Base-by-base conservation (phyloP, 371 early-diverging fungal genomes). In the Rhizopus arrhizus region DNA sequence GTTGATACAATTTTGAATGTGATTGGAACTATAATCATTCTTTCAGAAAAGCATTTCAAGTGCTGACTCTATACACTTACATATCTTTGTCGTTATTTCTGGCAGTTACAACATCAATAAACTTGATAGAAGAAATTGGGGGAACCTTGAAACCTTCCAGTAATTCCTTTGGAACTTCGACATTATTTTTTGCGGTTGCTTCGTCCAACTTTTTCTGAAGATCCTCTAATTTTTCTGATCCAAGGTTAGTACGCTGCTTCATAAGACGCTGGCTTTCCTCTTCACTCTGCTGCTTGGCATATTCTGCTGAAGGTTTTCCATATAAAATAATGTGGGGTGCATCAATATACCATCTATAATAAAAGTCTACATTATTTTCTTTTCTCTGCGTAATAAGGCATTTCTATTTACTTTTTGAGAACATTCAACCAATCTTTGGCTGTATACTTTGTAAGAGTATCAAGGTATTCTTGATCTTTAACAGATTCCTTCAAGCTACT, bases 251-350 rank as follows among this genome's bases (percentile, higher is more conserved):
- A 12, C 81, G 71, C 56, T 85, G 86, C 42, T 82, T 76, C 22
- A 82, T 81, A 22, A 84, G 62, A 45, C 89, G 85, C 43, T 81
- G 68, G 4, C 64, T 72, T 64, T 89, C 89, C 35, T 87, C 84
- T 28, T 76, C 72, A 0, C 75, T 66, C 33, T 82, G 72, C 40
- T 82, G 75, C 22, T 84, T 70, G 2, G 89, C 85, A 55, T 85
- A 83, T 15, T 74, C 75, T 3, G 86, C 84, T 10, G 87, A 87
- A 1, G 89, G 89, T 58, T 80, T 81, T 32, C 80, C 89, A 41
- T 80, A 68, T 33, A 89, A 73, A 6, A 74, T 81, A 1, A 83
- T 72, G 49, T 81, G 83, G 36, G 79, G 78, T 11, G 81, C 66
- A 64, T 85, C 74, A 46, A 86, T 58, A 55, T 77, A 82, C 75